Evolutionary conservation across 176 grass and related monocot genomes (phyloP), one percentile per base, ranked within the genome.

Genomic region (Musa acuminata): DNA sequence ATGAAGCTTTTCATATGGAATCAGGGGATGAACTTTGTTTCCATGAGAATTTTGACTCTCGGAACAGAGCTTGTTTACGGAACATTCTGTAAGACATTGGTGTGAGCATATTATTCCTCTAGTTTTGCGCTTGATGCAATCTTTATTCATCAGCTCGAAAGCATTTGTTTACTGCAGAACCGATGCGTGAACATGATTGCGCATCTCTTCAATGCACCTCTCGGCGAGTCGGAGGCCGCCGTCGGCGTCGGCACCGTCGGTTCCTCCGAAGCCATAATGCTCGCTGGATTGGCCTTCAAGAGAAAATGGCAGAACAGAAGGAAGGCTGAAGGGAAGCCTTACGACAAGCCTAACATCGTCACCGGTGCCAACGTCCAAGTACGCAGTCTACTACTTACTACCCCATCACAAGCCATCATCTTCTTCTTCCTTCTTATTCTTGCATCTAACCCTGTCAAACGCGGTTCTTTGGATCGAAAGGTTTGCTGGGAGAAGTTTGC

Each of bases 401-500:
- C 8, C 5, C 8, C 3, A 8, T 68, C 1, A 43, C 23, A 3
- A 16, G 9, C 4, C 13, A 7, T 68, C 66, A 2, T 11, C 11
- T 0, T 13, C 16, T 16, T 19, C 48, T 16, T 43, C 10, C 26
- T 1, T 68, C 6, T 4, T 16, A 43, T 26, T 25, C 23, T 19
- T 80, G 9, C 2, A 49, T 76, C 13, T 14, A 55, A 48, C 17
- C 69, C 14, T 29, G 2, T 55, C 17, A 14, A 26, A 17, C 2
- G 11, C 7, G 5, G 13, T 8, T 13, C 0, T 14, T 29, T 14
- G 10, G 12, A 35, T 22, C 9, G 8, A 11, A 72, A 96, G 95
- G 95, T 98, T 2, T 99, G 96, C 76, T 99, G 96, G 96, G 96
- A 99, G 51, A 99, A 99, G 59, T 99, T 99, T 72, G 96, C 96